Base-by-base conservation (phyloP, 2,329 filamentous ascomycete species). In the Colletotrichum scovillei region DNA sequence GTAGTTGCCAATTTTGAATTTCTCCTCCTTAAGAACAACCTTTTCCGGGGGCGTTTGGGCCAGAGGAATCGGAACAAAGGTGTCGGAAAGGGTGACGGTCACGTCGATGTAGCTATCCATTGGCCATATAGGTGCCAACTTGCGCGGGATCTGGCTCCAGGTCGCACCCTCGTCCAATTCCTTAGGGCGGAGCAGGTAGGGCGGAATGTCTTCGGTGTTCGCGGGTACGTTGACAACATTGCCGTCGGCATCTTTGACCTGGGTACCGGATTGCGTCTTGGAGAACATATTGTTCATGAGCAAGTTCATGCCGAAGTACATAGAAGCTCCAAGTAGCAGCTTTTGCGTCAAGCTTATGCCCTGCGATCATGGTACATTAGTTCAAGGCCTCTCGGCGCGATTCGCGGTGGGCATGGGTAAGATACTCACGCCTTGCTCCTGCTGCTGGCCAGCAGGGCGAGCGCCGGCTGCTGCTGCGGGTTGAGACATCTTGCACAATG, bases 41-140 rank as follows among this genome's bases (percentile, higher is more conserved):
- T 90, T 91, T 69, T 94, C 92, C 60, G 89, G 84, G 2, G 93
- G 87, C 53, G 92, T 88, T 62, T 90, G 86, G 75, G 89, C 89
- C 76, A 98, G 87, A 26, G 92, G 88, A 16, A 90, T 90, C 74
- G 94, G 90, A 42, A 90, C 88, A 76, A 93, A 88, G 11, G 92
- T 93, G 14, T 94, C 90, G 60, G 95, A 96, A 68, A 98, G 89
- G 77, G 96, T 97, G 80, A 99, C 90, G 76, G 90, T 87, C 77
- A 99, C 91, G 82, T 99, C 97, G 77, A 99, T 83, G 73, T 90
- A 86, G 78, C 91, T 94, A 80, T 97, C 91, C 60, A 89, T 85
- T 2, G 94, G 91, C 97, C 97, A 99, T 79, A 98, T 95, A 26
- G 97, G 95, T 49, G 93, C 93, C 74, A 98, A 87, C 69, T 88